These are phyloP conservation scores for Oryza australiensis DNA, from an alignment of 176 grass and related monocot species.

Conservation along the genomic window DNA sequence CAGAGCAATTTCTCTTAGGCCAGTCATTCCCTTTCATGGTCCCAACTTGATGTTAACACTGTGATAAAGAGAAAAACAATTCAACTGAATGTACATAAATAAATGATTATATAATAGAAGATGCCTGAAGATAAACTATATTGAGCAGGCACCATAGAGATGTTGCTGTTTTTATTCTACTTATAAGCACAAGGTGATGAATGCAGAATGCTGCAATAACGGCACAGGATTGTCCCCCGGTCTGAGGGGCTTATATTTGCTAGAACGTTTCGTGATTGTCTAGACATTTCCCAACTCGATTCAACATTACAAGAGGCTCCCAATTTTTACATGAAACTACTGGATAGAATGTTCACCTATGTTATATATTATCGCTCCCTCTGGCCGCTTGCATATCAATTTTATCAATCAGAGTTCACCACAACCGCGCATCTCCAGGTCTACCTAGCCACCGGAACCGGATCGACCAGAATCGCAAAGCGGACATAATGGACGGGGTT, in stretches of 20 bases:
- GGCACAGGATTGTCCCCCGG: not conserved
- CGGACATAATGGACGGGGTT: too few relatives aligned
- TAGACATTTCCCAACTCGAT: slow-evolving; percentile 19
- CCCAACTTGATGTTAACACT: not conserved
- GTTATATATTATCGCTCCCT: not conserved
- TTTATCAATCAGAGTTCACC: not conserved
- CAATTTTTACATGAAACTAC: slow-evolving; percentile 12
- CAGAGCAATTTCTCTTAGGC: not conserved
- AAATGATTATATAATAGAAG: not conserved
- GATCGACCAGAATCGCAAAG: not conserved
- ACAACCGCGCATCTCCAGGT: not conserved
- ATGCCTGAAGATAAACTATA: slow-evolving; percentile 13
- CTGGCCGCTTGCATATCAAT: not conserved
- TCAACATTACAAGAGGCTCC: slow-evolving; percentile 15
- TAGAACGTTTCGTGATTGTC: not conserved
- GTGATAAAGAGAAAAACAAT: not conserved
- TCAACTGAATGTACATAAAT: not conserved
- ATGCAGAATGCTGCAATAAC: not conserved
- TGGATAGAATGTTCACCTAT: not conserved
- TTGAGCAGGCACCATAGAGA: not conserved
- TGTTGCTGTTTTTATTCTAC: not conserved
- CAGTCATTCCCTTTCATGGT: not conserved
- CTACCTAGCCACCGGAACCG: not conserved
- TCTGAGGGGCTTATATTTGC: slow-evolving; percentile 4
- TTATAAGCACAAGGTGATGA: not conserved